Conservation (phyloP, 805 yeast species). For the Zygosaccharomyces siamensis region DNA sequence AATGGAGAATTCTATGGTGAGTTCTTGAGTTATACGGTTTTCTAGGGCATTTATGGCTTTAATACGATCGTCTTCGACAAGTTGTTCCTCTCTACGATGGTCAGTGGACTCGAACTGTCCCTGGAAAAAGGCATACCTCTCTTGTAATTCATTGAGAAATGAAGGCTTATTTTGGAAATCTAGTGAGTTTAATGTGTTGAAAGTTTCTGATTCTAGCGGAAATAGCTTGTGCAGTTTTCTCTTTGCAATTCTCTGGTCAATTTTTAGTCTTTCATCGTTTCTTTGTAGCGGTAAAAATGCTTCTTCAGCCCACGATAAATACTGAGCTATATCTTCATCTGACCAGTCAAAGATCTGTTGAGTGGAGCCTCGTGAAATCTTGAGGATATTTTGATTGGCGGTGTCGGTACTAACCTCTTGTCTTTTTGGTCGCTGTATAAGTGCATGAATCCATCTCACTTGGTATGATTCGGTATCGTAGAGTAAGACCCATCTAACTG, state of each 20-base stretch:
- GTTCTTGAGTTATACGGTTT: constrained; percentile 9
- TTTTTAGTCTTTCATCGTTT: constrained; percentile 14
- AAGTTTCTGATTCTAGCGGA: constrained; percentile 18
- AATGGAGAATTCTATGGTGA: constrained; percentile 17
- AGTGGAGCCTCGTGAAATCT: constrained; percentile 4
- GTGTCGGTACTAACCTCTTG: constrained; percentile 8
- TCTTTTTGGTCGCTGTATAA: constrained; percentile 4
- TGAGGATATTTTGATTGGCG: constrained; percentile 9
- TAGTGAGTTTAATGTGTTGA: background rate
- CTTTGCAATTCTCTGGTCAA: constrained; percentile 32
- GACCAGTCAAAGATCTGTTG: constrained; percentile 20
- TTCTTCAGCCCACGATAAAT: constrained; percentile 30
- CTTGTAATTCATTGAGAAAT: constrained; percentile 25
- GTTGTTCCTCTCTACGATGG: background rate
- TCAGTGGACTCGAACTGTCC: constrained; percentile 10
- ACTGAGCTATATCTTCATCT: constrained; percentile 18
- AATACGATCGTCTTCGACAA: constrained; percentile 3
- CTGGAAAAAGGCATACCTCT: constrained; percentile 19
- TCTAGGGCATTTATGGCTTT: constrained; percentile 14
- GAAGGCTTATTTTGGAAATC: constrained; percentile 5
- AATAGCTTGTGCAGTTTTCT: constrained; percentile 28
- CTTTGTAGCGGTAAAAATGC: constrained; percentile 18
- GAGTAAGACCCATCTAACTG: constrained; percentile 20
- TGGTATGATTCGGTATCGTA: constrained; percentile 17
- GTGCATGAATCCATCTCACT: constrained; percentile 9